Evolutionary conservation across 345 rosid genomes (phyloP), one percentile per base, ranked within the genome.

Genomic region (Gossypium thurberi): DNA sequence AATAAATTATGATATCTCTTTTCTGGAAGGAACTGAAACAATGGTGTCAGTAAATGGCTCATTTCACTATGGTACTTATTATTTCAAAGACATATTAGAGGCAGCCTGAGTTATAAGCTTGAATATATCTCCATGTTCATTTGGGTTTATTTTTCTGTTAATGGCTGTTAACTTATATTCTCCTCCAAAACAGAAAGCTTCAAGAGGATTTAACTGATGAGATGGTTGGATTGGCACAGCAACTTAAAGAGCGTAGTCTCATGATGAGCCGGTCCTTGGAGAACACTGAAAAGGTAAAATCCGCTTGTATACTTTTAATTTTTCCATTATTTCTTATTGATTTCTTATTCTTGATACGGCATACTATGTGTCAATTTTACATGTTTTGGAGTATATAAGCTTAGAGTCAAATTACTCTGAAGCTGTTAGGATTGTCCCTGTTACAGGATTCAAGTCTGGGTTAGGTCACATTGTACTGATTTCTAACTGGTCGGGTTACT

Each of bases 131-230:
- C 56, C 58, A 50, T 68, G 15, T 68, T 67, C 17, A 26, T 51
- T 15, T 68, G 26, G 56, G 70, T 21, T 66, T 23, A 25, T 25
- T 14, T 66, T 47, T 15, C 55, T 72, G 14, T 21, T 25, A 46
- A 60, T 59, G 40, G 26, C 25, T 59, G 14, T 40, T 59, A 23
- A 43, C 23, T 58, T 46, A 44, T 59, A 23, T 42, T 64, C 10
- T 48, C 17, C 48, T 28, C 53, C 46, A 21, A 59, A 15, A 69
- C 89, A 90, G 94, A 77, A 83, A 87, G 80, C 88, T 92, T 79
- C 98, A 95, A 62, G 98, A 95, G 44, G 90, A 87, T 76, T 80
- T 95, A 72, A 91, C 96, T 0, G 97, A 91, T 85, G 99, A 92
- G 82, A 95, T 95, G 98, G 99, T 92, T 40, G 96, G 78, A 62